phyloP scores from a whole-genome alignment of 2,329 filamentous ascomycete species.

The Hymenoscyphus infarciens region DNA sequence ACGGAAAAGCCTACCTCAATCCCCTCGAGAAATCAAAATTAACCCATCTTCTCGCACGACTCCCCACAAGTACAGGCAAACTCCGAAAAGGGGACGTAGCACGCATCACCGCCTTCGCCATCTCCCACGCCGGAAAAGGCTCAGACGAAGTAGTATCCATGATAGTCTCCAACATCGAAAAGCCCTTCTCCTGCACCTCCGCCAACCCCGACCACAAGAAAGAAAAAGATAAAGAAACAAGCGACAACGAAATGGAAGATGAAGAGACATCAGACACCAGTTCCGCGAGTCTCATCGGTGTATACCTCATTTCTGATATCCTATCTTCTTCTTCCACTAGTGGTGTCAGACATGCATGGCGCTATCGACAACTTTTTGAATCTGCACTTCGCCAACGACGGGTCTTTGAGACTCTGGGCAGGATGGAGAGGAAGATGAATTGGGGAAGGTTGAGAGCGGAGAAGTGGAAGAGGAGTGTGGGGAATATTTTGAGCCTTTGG shows the following conservation, averaged over 20 bases:
- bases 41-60: conserved; percentile 74
- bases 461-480: conserved; percentile 61
- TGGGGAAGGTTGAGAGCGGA: conserved; percentile 66
- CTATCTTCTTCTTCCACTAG: conserved; percentile 60
- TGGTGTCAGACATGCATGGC: conserved; percentile 64
- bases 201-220: conserved; percentile 59
- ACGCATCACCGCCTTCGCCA: conserved; percentile 81
- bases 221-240: conserved; percentile 37
- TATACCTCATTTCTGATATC: conserved; percentile 74
- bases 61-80: conserved; percentile 71
- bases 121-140: conserved; percentile 78
- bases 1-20: conserved; percentile 60
- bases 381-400: conserved; percentile 53
- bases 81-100: conserved; percentile 83
- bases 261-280: conserved; percentile 60
- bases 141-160: conserved; percentile 90
- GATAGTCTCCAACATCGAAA: conserved; percentile 76
- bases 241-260: conserved; percentile 40
- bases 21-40: conserved; percentile 82
- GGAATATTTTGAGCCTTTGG: conserved; percentile 55
- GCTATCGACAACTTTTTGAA: conserved; percentile 65
- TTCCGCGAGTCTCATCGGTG: conserved; percentile 69
- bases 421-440: conserved; percentile 57
- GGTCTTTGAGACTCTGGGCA: conserved; percentile 61
- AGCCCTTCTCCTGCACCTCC: conserved; percentile 68